Evolutionary conservation across 2,329 filamentous ascomycete species (phyloP).

Genomic region (Cytospora mali): DNA sequence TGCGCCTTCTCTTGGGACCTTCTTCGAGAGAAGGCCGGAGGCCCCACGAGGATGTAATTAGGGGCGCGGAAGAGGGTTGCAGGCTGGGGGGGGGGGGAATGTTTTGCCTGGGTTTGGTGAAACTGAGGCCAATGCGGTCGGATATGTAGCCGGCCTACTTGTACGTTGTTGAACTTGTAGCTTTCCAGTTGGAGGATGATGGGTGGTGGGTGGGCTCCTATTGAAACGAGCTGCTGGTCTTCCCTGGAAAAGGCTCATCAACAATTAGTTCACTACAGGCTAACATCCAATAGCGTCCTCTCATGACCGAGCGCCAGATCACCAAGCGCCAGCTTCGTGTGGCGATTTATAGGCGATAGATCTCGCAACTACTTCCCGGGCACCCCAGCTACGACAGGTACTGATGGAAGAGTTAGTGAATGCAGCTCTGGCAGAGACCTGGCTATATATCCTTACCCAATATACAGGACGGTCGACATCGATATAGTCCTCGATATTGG

Average conservation of each 20-base stretch:
- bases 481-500: background rate
- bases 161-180: background rate
- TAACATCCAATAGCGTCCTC: too few species aligned
- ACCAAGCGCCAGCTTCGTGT: conserved; percentile 42
- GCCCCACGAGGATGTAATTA: background rate
- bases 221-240: background rate
- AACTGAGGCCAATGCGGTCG: conserved; percentile 6
- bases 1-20: background rate
- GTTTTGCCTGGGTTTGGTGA: background rate
- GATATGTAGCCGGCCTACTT: background rate
- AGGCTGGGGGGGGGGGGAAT: background rate
- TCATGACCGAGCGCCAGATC: too few species aligned
- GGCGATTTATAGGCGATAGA: conserved; percentile 50
- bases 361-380: conserved; percentile 49
- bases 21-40: background rate
- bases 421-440: background rate
- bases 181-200: background rate
- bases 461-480: background rate
- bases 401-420: conserved; percentile 55
- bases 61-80: too few species aligned
- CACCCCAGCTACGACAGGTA: conserved; percentile 46
- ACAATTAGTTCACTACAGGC: too few species aligned
- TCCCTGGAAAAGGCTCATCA: too few species aligned
- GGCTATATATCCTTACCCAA: background rate
- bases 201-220: background rate